Evolutionary conservation across 169 alveolate species (phyloP).

Genomic region (Cyclospora cayetanensis): DNA sequence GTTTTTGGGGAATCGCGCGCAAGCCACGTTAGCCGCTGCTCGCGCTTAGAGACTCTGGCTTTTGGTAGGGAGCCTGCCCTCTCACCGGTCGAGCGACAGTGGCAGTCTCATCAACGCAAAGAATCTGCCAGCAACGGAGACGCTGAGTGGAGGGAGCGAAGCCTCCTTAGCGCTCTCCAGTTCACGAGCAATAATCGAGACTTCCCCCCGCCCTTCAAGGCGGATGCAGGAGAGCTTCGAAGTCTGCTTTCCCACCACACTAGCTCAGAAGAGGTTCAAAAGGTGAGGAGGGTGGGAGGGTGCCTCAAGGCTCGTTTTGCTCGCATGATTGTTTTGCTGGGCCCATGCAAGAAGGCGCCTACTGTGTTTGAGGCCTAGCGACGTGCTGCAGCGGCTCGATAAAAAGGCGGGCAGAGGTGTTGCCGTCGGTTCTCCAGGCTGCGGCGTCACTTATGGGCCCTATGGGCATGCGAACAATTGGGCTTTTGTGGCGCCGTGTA

Average conservation of each 20-base stretch:
- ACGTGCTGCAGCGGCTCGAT: neutral
- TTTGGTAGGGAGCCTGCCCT: no score
- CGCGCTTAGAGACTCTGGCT: neutral
- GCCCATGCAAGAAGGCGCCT: no score
- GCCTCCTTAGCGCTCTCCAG: neutral
- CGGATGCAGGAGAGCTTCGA: neutral
- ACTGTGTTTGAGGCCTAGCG: neutral
- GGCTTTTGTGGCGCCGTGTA: no score
- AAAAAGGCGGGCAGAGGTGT: neutral
- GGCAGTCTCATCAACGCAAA: neutral
- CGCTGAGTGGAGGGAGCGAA: neutral
- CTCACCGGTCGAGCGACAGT: no score
- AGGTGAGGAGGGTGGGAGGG: neutral
- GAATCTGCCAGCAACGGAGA: neutral
- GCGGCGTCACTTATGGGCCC: no score
- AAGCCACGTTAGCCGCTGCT: neutral
- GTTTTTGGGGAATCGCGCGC: neutral
- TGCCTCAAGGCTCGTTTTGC: neutral
- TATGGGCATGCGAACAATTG: no score
- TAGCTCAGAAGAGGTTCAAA: neutral
- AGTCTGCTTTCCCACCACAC: neutral
- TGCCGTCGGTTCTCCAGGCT: no score
- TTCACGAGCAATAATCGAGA: neutral
- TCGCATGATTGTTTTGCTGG: no score
- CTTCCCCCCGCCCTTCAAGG: neutral